These are phyloP conservation scores for Sclerotinia spermophila DNA, from an alignment of 2,329 filamentous ascomycete genomes.

Conservation along the genomic window DNA sequence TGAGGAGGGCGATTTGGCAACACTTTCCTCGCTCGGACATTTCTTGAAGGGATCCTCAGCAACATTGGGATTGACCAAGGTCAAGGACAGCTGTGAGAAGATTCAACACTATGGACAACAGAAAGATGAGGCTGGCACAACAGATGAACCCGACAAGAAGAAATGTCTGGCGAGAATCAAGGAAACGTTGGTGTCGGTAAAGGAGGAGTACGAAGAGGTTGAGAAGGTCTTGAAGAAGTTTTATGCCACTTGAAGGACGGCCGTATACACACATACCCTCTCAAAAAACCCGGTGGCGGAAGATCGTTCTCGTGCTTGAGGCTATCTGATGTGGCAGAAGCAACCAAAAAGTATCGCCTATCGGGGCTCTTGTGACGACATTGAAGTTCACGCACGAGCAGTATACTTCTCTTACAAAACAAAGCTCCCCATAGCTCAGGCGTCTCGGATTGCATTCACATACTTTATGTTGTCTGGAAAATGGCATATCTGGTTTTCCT, in stretches of 20 bases:
- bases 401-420: slow-evolving; percentile 32
- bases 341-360: slow-evolving; percentile 8
- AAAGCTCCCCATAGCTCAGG: slow-evolving; percentile 31
- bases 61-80: slow-evolving; percentile 83
- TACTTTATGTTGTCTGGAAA: slow-evolving; percentile 21
- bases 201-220: slow-evolving; percentile 72
- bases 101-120: slow-evolving; percentile 88
- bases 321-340: slow-evolving; percentile 8
- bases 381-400: slow-evolving; percentile 31
- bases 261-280: not conserved
- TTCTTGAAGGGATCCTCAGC: slow-evolving; percentile 97
- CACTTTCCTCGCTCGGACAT: slow-evolving; percentile 81
- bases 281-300: slow-evolving; percentile 4
- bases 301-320: slow-evolving; percentile 29
- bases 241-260: slow-evolving; percentile 26
- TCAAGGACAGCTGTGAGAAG: slow-evolving; percentile 91
- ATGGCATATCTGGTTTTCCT: slow-evolving; percentile 15
- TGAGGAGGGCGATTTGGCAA: slow-evolving; percentile 61
- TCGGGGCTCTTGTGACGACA: slow-evolving; percentile 28
- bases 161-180: slow-evolving; percentile 67
- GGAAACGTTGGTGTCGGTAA: slow-evolving; percentile 66
- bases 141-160: slow-evolving; percentile 61
- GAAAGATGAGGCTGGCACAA: slow-evolving; percentile 72
- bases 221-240: slow-evolving; percentile 61
- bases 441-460: slow-evolving; percentile 26